phyloP scores from a whole-genome alignment of 768 basidiomycete species.

The Leccinum obscurum region DNA sequence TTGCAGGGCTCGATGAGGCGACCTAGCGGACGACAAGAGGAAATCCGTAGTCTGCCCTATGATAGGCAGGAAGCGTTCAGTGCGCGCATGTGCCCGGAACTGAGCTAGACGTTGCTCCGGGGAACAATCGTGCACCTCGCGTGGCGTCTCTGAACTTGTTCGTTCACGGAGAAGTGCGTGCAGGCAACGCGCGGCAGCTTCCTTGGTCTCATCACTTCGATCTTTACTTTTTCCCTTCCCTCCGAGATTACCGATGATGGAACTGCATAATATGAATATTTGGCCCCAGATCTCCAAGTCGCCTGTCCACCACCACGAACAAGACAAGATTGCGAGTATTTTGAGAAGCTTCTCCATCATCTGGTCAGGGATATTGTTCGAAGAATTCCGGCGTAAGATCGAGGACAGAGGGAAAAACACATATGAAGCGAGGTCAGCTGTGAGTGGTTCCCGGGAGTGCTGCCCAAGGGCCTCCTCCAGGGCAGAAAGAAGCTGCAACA shows the following conservation, averaged over 20 bases:
- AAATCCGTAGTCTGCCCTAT: conserved; percentile 82
- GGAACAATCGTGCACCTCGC: conserved; percentile 21
- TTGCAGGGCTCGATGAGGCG: conserved; percentile 63
- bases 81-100: conserved; percentile 41
- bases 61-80: conserved; percentile 63
- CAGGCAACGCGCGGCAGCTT: conserved; percentile 71
- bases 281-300: conserved; percentile 80
- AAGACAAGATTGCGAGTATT: conserved; percentile 56
- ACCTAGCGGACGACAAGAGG: conserved; percentile 59
- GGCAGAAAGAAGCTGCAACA: conserved; percentile 52
- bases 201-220: conserved; percentile 80
- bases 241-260: conserved; percentile 64
- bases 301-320: conserved; percentile 85
- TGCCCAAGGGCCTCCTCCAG: conserved; percentile 51
- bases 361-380: conserved; percentile 71
- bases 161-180: conserved; percentile 60
- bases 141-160: conserved; percentile 40
- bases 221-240: conserved; percentile 65
- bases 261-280: conserved; percentile 72
- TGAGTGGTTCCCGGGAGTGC: conserved; percentile 43
- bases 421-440: conserved; percentile 72
- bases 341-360: conserved; percentile 73
- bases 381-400: conserved; percentile 75
- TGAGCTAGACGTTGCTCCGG: conserved; percentile 37
- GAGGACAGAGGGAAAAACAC: conserved; percentile 85